phyloP scores from a whole-genome alignment of 2,329 filamentous ascomycete species.

The Colletotrichum coccodes region DNA sequence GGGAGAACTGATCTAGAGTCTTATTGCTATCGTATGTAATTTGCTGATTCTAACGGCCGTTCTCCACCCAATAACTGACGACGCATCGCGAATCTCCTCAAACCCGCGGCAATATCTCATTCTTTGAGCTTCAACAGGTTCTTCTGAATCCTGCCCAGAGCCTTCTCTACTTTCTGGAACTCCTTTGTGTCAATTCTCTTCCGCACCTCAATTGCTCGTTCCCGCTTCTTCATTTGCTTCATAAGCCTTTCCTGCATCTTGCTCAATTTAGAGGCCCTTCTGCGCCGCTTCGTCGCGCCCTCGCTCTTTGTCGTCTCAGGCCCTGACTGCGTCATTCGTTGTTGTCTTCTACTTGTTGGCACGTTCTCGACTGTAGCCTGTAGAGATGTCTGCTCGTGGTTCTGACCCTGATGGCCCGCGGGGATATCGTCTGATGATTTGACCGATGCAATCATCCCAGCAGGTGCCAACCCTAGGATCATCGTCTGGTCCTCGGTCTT shows the following conservation, averaged over 20 bases:
- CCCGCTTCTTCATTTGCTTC: neutral
- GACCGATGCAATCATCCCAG: neutral
- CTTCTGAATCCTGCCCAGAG: neutral
- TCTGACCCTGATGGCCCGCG: neutral
- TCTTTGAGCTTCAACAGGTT: neutral
- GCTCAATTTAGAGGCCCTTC: neutral
- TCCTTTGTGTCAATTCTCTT: too few species aligned
- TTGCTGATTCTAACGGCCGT: conserved; percentile 23
- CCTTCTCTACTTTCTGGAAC: neutral
- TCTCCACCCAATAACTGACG: conserved; percentile 18
- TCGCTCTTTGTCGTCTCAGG: neutral
- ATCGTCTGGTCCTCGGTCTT: conserved; percentile 14
- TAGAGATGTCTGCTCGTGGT: neutral
- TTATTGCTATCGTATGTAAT: conserved; percentile 8
- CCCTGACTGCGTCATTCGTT: neutral
- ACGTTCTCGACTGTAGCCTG: neutral
- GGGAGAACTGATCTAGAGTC: conserved; percentile 27
- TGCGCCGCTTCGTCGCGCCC: neutral
- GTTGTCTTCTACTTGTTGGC: neutral
- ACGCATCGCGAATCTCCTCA: neutral
- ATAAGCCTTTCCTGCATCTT: neutral
- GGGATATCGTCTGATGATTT: conserved; percentile 4
- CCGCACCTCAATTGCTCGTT: too few species aligned
- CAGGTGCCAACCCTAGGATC: neutral
- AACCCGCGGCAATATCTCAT: neutral